Conservation (phyloP, 1,284 basidiomycete genomes). For the Pseudozyma sp. region DNA sequence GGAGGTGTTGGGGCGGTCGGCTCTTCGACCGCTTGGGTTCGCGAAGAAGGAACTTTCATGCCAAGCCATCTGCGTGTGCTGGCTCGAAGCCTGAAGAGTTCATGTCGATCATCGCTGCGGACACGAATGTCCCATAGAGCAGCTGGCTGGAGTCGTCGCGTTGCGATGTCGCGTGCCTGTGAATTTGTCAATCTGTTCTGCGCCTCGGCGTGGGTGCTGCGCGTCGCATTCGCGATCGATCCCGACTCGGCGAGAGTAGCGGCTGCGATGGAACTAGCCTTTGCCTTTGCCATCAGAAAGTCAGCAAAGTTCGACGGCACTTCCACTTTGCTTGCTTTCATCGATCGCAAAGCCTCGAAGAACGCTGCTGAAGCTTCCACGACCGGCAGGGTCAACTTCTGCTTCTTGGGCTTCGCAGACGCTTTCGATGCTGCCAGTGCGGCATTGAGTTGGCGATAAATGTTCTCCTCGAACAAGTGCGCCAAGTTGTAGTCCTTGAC, state of each 20-base stretch:
- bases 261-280: not conserved
- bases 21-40: no score
- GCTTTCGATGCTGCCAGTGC: not conserved
- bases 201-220: not conserved
- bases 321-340: not conserved
- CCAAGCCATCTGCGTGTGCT: conserved; percentile 32
- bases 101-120: conserved; percentile 8
- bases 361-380: conserved; percentile 14
- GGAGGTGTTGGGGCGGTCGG: not conserved
- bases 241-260: not conserved
- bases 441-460: not conserved
- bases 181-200: conserved; percentile 8
- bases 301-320: conserved; percentile 12
- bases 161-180: conserved; percentile 3
- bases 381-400: conserved; percentile 8
- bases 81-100: conserved; percentile 9
- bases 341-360: conserved; percentile 25
- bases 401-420: not conserved
- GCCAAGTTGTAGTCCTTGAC: conserved; percentile 38
- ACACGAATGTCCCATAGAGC: conserved; percentile 11
- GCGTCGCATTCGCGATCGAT: not conserved
- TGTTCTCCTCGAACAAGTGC: conserved; percentile 25
- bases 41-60: not conserved
- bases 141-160: not conserved
- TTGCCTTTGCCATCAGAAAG: conserved; percentile 17